Base-by-base conservation (phyloP, 495 filamentous ascomycete genomes). In the Hyaloscypha finlandica region DNA sequence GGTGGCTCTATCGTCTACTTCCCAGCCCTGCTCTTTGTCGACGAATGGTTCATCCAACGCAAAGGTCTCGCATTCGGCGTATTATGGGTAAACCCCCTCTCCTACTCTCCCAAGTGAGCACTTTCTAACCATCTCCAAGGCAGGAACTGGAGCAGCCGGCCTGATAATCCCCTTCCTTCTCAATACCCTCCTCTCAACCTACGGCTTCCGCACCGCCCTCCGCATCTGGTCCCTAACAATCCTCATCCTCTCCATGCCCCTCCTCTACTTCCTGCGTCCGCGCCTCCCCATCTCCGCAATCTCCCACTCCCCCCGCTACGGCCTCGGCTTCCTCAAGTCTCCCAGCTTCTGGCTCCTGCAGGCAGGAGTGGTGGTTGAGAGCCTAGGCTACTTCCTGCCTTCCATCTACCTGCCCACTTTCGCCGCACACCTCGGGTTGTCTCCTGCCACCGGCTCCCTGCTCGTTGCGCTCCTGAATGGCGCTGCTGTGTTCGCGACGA, bases 381-480 rank as follows among this genome's bases (percentile, higher is more conserved):
- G 81, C 20, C 78, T 87, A 4, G 89, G 89, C 19, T 92, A 85
- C 74, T 90, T 91, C 75, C 77, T 92, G 1, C 89, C 89, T 0
- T 79, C 79, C 4, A 85, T 88, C 31, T 92, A 89, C 73, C 80
- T 92, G 0, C 85, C 87, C 1, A 81, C 83, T 3, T 91, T 88
- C 73, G 86, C 85, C 3, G 73, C 81, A 6, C 75, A 79, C 6
- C 70, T 74, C 1, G 78, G 83, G 4, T 29, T 66, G 2, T 62
- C 29, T 29, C 29, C 61, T 48, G 33, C 55, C 0, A 65, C 63
- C 14, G 63, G 63, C 25, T 83, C 86, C 1, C 64, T 88, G 55
- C 79, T 85, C 1, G 71, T 90, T 12, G 76, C 85, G 6, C 72
- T 90, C 30, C 75, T 89, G 71, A 89, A 89, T 69, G 79, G 81